These are phyloP conservation scores for Pisolithus orientalis DNA, from an alignment of 768 basidiomycete species.

Conservation along the genomic window DNA sequence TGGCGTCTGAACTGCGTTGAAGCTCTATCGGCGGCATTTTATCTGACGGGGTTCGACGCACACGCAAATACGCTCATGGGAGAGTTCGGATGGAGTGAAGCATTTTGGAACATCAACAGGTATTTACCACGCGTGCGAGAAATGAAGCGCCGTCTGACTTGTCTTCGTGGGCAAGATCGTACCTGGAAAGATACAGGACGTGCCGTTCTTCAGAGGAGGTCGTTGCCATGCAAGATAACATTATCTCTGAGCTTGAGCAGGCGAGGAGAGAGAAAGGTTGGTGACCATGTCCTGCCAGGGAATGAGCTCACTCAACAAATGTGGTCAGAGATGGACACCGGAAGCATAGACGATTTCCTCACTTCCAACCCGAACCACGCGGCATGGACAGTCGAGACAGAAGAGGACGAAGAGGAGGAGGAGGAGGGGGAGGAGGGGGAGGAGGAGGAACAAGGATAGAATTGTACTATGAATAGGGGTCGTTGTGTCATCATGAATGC, in stretches of 20 bases:
- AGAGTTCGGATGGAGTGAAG: slow-evolving; percentile 87
- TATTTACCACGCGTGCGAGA: slow-evolving; percentile 16
- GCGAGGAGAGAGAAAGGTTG: slow-evolving; percentile 48
- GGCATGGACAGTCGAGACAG: not conserved
- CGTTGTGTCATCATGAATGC: not conserved
- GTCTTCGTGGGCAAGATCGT: slow-evolving; percentile 15
- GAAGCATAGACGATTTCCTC: slow-evolving; percentile 53
- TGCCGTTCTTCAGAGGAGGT: slow-evolving; percentile 63
- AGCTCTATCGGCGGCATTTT: slow-evolving; percentile 91
- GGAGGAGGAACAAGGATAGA: not conserved
- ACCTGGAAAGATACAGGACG: slow-evolving; percentile 69
- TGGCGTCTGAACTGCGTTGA: slow-evolving; percentile 96
- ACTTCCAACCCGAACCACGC: slow-evolving; percentile 65
- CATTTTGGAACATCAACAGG: slow-evolving; percentile 86
- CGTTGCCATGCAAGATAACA: slow-evolving; percentile 51
- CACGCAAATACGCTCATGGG: slow-evolving; percentile 75
- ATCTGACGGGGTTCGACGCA: slow-evolving; percentile 79
- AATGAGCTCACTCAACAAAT: not conserved
- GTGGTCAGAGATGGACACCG: slow-evolving; percentile 12
- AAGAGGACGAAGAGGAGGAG: slow-evolving; percentile 13
- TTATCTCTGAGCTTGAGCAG: slow-evolving; percentile 66
- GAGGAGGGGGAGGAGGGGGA: slow-evolving; percentile 11
- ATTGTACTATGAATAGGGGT: too few species aligned
- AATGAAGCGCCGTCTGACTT: not conserved
- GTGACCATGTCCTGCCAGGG: slow-evolving; percentile 3